Percentiles rank a stretch among this genome's conserved stretches.
Evolutionary conservation across 257 asterid genomes (phyloP).

Genomic region (Solanum gracilifrons): DNA sequence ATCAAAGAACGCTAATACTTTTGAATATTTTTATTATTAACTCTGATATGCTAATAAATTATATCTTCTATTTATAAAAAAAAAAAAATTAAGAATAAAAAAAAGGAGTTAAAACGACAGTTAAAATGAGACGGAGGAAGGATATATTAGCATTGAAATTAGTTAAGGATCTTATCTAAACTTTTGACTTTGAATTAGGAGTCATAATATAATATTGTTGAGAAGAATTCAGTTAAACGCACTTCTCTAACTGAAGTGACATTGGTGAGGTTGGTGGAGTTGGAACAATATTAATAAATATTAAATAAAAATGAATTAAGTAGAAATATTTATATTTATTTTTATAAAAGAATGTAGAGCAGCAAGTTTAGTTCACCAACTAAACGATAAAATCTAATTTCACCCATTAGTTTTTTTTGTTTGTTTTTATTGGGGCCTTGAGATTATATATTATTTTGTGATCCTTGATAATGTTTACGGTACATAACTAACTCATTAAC

Average conservation of each 20-base stretch:
- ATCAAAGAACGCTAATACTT: too few species aligned
- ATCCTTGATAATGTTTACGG: background rate
- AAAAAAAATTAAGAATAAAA: too few species aligned
- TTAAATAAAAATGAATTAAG: background rate
- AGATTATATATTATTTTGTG: background rate
- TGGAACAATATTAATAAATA: conserved; percentile 4
- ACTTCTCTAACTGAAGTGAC: conserved; percentile 27
- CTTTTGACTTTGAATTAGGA: background rate
- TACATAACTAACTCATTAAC: conserved; percentile 1
- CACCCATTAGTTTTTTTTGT: background rate
- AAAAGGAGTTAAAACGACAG: rapidly evolving
- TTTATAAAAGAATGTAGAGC: background rate
- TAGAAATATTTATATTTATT: background rate
- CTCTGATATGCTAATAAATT: too few species aligned
- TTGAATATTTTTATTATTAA: too few species aligned
- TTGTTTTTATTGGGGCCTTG: background rate
- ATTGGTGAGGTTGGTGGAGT: conserved; percentile 34
- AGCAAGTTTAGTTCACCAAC: conserved; percentile 57
- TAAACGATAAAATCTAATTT: conserved; percentile 17
- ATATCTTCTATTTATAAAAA: too few species aligned
- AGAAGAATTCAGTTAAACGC: conserved; percentile 25
- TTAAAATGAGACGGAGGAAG: too few species aligned
- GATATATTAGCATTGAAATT: background rate
- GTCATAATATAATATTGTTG: background rate
- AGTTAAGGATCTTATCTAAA: background rate